Percentiles rank a stretch among this genome's conserved stretches.
Evolutionary conservation across 1,284 basidiomycete species (phyloP).

Genomic region (Vanrija sp.): DNA sequence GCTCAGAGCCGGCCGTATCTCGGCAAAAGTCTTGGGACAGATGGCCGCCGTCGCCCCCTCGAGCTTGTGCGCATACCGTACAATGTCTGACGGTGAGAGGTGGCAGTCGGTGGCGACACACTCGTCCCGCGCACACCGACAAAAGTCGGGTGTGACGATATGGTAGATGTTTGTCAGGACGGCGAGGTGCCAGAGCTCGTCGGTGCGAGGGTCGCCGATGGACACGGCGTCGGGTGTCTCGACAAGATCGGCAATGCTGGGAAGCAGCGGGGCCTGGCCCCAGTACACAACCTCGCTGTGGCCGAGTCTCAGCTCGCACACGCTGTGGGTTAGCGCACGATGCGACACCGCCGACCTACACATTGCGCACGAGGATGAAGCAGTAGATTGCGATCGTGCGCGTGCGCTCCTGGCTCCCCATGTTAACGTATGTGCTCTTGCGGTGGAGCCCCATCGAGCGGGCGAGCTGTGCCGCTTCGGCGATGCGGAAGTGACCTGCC

Average conservation of each 20-base stretch:
- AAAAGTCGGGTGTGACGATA: constrained; percentile 3
- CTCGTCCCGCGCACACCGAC: constrained; percentile 2
- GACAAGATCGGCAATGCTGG: not conserved
- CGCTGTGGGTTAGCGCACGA: not conserved
- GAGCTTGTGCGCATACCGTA: not conserved
- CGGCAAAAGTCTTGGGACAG: not conserved
- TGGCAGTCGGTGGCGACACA: constrained; percentile 1
- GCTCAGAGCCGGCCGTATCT: not conserved
- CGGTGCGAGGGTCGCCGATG: not conserved
- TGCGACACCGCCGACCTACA: not conserved
- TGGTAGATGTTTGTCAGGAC: constrained; percentile 1
- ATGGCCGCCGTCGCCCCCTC: not conserved
- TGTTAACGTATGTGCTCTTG: not conserved
- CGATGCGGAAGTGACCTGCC: constrained; percentile 6
- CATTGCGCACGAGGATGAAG: not conserved
- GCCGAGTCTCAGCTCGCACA: constrained; percentile 2
- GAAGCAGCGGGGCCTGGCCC: not conserved
- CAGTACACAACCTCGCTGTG: constrained; percentile 3
- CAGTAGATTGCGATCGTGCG: not conserved
- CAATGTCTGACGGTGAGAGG: no score
- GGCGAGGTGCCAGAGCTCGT: constrained; percentile 1
- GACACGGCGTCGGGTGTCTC: not conserved
- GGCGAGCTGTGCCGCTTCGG: constrained; percentile 6
- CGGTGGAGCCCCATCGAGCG: constrained; percentile 1
- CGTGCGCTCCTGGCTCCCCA: not conserved